These are phyloP conservation scores for Dillenia suffruticosa DNA, from an alignment of 164 flowering plant genomes.

Conservation along the genomic window DNA sequence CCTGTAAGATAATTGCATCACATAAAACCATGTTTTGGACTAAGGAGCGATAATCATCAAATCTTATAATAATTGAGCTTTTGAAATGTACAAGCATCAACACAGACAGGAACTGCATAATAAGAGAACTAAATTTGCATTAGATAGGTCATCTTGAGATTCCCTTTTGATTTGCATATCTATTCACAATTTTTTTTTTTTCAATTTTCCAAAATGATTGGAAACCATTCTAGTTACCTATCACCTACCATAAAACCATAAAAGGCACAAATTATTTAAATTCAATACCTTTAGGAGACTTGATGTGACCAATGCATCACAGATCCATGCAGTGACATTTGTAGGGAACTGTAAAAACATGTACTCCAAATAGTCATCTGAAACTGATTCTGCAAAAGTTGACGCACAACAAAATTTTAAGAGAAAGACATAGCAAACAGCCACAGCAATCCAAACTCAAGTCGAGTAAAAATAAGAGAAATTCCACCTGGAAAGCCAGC, in stretches of 20 bases:
- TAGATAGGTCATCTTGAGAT: too few relatives aligned
- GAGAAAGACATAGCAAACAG: background rate
- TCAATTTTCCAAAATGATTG: too few relatives aligned
- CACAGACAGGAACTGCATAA: too few relatives aligned
- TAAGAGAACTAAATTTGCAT: too few relatives aligned
- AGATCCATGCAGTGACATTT: constrained; percentile 91
- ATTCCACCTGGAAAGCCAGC: constrained; percentile 80
- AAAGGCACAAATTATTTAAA: constrained; percentile 16
- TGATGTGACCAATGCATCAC: constrained; percentile 84
- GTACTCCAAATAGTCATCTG: constrained; percentile 91
- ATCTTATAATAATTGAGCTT: too few relatives aligned
- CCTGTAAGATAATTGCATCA: constrained; percentile 32
- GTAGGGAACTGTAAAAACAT: constrained; percentile 93
- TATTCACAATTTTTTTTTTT: too few relatives aligned
- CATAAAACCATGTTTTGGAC: too few relatives aligned
- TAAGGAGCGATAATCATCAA: too few relatives aligned
- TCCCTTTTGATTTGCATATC: too few relatives aligned
- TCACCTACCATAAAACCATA: background rate
- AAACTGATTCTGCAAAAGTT: constrained; percentile 70
- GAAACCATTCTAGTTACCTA: too few relatives aligned
- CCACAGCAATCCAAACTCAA: background rate
- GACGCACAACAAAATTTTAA: constrained; percentile 1
- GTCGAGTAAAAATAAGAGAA: background rate
- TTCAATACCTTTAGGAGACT: constrained; percentile 79
- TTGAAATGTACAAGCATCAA: too few relatives aligned